Base-by-base conservation (phyloP, 2,329 filamentous ascomycete species). In the Colletotrichum nymphaeae region DNA sequence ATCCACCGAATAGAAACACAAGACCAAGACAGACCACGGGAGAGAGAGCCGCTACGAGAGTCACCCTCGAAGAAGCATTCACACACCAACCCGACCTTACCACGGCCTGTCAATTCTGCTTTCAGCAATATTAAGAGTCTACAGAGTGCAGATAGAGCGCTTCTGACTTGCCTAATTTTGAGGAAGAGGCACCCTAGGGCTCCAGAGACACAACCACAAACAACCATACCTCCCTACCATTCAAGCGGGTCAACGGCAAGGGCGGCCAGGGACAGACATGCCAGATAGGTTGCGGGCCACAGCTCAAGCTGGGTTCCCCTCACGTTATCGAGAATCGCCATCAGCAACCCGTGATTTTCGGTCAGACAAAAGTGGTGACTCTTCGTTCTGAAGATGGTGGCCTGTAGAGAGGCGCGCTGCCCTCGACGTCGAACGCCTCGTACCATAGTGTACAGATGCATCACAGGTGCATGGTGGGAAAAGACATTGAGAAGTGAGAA, bases 1-100 rank as follows among this genome's bases (percentile, higher is more conserved):
- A 56, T 32, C 71, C 60, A 66, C 71, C 49, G 16, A 62, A 49
- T 49, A 49, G 19, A 70, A 73, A 73, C 65, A 70, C 59, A 70
- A 73, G 55, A 66, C 67, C 67, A 57, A 52, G 32, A 63, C 42
- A 63, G 62, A 46, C 52, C n/a, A 35, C 16, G 49, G 63, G 28
- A 11, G 9, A 11, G 9, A 49, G 42, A 49, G 42, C 26, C 46
- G 49, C 42, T 42, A 30, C 28, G 12, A 42, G 46, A 56, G 42
- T 16, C 22, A 56, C 52, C 63, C 49, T 52, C 57, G 46, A 56
- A 35, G 14, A 62, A 56, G 42, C 58, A 57, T 62, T 26, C 52
- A 22, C 8, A 11, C 42, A 49, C 42, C 42, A 49, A 49, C 67
- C 63, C 57, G 37, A 57, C 42, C 49, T 49, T 62, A 49, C 69